Evolutionary conservation across 805 yeast genomes (phyloP), one percentile per base, ranked within the genome.

Genomic region (Kazachstania kunashirensis): DNA sequence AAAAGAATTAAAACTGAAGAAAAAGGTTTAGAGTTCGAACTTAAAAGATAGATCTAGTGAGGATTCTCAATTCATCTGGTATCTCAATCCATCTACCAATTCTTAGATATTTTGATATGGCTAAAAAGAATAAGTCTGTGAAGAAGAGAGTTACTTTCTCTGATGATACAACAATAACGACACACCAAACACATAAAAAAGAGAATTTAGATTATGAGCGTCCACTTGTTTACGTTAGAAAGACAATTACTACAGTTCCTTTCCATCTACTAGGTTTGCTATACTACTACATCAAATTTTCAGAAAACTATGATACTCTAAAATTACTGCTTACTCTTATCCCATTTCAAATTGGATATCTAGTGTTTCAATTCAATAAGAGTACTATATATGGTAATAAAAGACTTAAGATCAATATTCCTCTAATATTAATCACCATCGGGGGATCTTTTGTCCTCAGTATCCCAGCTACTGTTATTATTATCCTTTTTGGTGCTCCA

Each of bases 401-500:
- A 39, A 49, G 51, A 10, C 33, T 53, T 27, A 66, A 57, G 39
- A 47, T 49, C 8, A 57, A 58, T 18, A 20, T 40, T 15, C 37
- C 54, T 2, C 35, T 57, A 29, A 31, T 53, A 2, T 24, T 58
- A 0, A 36, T 52, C 15, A 44, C 60, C 2, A 31, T 54, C 3
- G 45, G 44, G 23, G 53, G 54, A 10, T 29, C 59, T 2, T 24
- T 52, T 13, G 17, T 50, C 9, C 31, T 59, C 9, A 47, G 59
- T 29, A 8, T 54, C 5, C 55, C 60, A 2, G 41, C 55, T 2
- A 42, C 45, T 36, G 24, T 59, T 2, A 40, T 68, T 2, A 53
- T 80, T 31, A 64, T 85, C 2, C 48, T 85, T 10, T 74, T 84
- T 51, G 96, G 96, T 6, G 94, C 95, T 0, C 95, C 96, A 11